Conservation (phyloP, 345 rosid species). For the Capsella bursapastoris region DNA sequence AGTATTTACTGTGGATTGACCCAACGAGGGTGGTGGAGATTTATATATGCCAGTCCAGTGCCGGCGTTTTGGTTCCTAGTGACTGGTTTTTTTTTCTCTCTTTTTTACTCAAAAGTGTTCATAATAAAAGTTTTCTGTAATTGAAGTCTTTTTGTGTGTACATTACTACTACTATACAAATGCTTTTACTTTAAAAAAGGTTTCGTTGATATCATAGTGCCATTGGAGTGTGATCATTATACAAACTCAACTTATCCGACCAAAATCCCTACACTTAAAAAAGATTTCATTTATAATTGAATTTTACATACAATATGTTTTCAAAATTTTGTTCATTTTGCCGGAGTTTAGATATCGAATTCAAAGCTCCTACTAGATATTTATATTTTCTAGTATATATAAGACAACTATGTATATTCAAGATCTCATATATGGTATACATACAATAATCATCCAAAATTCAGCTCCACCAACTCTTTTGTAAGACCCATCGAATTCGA, state of each 20-base stretch:
- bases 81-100: slow-evolving; percentile 37
- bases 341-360: too few species aligned
- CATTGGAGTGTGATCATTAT: not conserved
- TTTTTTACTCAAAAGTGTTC: slow-evolving; percentile 31
- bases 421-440: not conserved
- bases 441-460: not conserved
- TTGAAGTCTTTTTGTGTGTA: slow-evolving; percentile 33
- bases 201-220: not conserved
- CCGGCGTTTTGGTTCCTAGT: slow-evolving; percentile 43
- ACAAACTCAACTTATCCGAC: not conserved
- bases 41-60: slow-evolving; percentile 45
- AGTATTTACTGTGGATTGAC: slow-evolving; percentile 1
- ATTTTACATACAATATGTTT: not conserved
- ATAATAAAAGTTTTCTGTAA: slow-evolving; percentile 30
- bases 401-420: too few species aligned
- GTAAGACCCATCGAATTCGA: slow-evolving; percentile 13
- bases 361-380: too few species aligned
- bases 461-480: slow-evolving; percentile 9
- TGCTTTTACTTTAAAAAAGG: not conserved
- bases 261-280: not conserved
- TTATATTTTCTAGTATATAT: too few species aligned
- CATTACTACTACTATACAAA: slow-evolving; percentile 23
- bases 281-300: too few species aligned
- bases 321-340: too few species aligned
- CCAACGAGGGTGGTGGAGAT: slow-evolving; percentile 17